Base-by-base conservation (phyloP, 192 early-diverging fungal species). In the Rhizoclosmatium sp. region DNA sequence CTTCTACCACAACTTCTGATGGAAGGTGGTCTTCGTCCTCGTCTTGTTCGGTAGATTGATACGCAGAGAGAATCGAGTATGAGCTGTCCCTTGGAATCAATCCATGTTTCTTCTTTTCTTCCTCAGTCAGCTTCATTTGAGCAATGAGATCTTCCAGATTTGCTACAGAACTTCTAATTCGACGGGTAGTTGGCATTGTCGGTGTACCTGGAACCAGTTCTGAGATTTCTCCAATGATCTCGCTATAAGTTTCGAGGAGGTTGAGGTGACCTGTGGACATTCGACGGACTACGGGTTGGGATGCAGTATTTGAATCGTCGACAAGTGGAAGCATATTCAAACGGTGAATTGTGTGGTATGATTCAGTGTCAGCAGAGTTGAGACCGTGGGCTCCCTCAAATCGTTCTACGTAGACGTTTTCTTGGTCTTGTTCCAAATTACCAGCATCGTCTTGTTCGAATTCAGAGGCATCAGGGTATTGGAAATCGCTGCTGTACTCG, bases 221-320 rank as follows among this genome's bases (percentile, higher is more conserved):
- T 3, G 39, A 45, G 41, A 75, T 75, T 47, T 75, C 72, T 49
- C 60, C 59, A n/a, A 75, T 75, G n/a, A 75, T 75, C 21, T 62
- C 72, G 31, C 54, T 39, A 39, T 75, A 75, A 10, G 72, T 75
- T 40, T 45, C 72, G 5, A 75, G 59, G 10, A 75, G 59, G 5
- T 21, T 16, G 45, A n/a, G 12, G 40, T 75, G 72, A 14, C 72
- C 72, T 3, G 72, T 56, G 40, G 2, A 21, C 21, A 5, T 62
- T 23, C 60, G 69, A 2, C 40, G 46, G 5, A 42, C 9, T 10
- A 46, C 40, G 9, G 65, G 65, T 31, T 10, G 42, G 40, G 7
- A 5, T 46, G 47, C 45, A 16, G 21, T 7, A 45, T 9, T 71
- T 40, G 0, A 51, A 31, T 31, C 48, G 3, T 14, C 56, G 2